Evolutionary conservation across 768 basidiomycete genomes (phyloP), one percentile per base, ranked within the genome.

Genomic region (Astraeus odoratus): DNA sequence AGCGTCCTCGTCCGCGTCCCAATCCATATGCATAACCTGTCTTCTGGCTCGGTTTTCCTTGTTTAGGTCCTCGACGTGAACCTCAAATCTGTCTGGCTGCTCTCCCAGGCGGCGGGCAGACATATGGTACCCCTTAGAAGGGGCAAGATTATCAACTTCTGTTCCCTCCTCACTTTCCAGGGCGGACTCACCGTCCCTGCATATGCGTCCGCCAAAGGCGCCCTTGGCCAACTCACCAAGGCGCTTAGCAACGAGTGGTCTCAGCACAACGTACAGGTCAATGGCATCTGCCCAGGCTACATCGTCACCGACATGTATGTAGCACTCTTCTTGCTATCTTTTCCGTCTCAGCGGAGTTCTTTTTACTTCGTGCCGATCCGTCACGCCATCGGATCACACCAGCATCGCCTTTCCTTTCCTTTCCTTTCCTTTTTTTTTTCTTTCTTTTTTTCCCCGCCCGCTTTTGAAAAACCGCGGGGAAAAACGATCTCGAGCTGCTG

Each of bases 221-320:
- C 87, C 16, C 71, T 90, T 25, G 86, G 86, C 8, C 84, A 85
- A 59, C 71, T 90, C 54, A 89, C 90, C 22, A 93, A 93, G 66
- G 85, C 91, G 2, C 77, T 95, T 56, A 82, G 84, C 56, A 96
- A 96, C 64, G 93, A 95, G 63, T 96, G 93, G 92, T 85, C 86
- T 49, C 74, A 76, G 56, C 77, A 87, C 55, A 90, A 89, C 53
- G 79, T 95, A 42, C 84, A 91, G 62, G 89, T 94, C 15, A 93
- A 94, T 59, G 85, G 76, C 19, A 86, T 95, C 52, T 83, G 82
- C 52, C 90, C 90, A 24, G 91, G 90, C 25, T 93, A 92, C 64
- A 83, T 94, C 56, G 76, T 77, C 22, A 95, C 91, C 27, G 92
- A 95, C 54, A 92, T 92, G 86, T 88, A 67, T 68, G 49, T 43